These are phyloP conservation scores for Elsinoe perseae DNA, from an alignment of 2,329 filamentous ascomycete species.

Conservation along the genomic window DNA sequence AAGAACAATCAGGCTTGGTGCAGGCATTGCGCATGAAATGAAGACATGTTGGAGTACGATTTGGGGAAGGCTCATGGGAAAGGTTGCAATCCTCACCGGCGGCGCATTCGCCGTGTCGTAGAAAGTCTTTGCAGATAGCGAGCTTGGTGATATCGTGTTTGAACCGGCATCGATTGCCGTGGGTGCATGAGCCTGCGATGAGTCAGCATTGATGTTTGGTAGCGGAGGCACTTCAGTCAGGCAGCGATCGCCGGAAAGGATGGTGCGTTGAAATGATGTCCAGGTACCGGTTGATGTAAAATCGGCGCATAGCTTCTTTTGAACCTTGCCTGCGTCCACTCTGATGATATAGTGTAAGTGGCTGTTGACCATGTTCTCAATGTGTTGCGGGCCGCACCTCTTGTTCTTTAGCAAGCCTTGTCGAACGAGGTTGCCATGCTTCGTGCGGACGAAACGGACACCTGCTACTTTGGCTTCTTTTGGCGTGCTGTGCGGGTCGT, in stretches of 20 bases:
- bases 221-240: neutral
- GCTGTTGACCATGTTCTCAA: constrained; percentile 6
- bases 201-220: neutral
- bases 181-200: constrained; percentile 67
- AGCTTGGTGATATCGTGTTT: constrained; percentile 80
- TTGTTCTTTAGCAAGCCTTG: constrained; percentile 62
- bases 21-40: constrained; percentile 88
- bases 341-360: constrained; percentile 18
- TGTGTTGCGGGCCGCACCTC: constrained; percentile 51
- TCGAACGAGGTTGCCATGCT: constrained; percentile 78
- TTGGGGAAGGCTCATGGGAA: constrained; percentile 74
- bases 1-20: constrained; percentile 76
- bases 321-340: constrained; percentile 50
- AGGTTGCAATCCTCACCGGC: constrained; percentile 77
- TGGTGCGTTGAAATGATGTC: constrained; percentile 19
- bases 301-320: constrained; percentile 59
- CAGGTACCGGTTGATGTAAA: constrained; percentile 49
- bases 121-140: constrained; percentile 80
- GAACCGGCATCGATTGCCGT: constrained; percentile 72
- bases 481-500: constrained; percentile 50
- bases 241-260: neutral
- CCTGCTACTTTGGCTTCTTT: constrained; percentile 66
- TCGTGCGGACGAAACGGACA: constrained; percentile 76
- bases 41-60: constrained; percentile 80
- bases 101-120: constrained; percentile 70